Conservation (phyloP, 345 rosid genomes). For the Hirschfeldia incana region DNA sequence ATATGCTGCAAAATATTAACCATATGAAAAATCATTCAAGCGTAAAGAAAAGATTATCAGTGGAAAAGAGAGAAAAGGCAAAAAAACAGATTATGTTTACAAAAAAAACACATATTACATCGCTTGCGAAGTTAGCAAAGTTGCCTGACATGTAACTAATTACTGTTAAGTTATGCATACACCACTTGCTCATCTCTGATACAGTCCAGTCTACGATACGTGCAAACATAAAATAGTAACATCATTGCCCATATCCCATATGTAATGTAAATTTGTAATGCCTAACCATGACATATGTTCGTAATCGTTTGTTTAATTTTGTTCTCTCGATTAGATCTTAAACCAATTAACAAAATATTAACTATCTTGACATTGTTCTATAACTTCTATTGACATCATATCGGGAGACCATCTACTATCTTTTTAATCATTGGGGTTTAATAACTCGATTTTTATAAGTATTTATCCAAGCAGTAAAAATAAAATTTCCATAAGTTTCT, state of each 20-base stretch:
- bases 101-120: not conserved
- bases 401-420: not conserved
- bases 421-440: not conserved
- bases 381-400: not conserved
- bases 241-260: not conserved
- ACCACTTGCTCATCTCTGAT: not conserved
- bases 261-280: not conserved
- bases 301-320: not conserved
- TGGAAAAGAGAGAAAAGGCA: conserved; percentile 5
- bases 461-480: not conserved
- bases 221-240: not conserved
- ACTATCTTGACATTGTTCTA: not conserved
- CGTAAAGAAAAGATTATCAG: conserved; percentile 29
- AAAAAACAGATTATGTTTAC: not conserved
- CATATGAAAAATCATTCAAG: not conserved
- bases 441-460: not conserved
- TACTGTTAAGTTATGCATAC: conserved; percentile 22
- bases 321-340: not conserved
- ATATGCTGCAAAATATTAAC: not conserved
- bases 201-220: conserved; percentile 16
- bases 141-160: not conserved
- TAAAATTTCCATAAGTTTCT: not conserved
- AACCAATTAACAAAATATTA: not conserved
- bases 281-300: not conserved
- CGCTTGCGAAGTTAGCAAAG: conserved; percentile 19